Percentiles rank a stretch among this genome's conserved stretches.
Conservation (phyloP, 2,329 filamentous ascomycete species). For the Parafenestella ontariensis region DNA sequence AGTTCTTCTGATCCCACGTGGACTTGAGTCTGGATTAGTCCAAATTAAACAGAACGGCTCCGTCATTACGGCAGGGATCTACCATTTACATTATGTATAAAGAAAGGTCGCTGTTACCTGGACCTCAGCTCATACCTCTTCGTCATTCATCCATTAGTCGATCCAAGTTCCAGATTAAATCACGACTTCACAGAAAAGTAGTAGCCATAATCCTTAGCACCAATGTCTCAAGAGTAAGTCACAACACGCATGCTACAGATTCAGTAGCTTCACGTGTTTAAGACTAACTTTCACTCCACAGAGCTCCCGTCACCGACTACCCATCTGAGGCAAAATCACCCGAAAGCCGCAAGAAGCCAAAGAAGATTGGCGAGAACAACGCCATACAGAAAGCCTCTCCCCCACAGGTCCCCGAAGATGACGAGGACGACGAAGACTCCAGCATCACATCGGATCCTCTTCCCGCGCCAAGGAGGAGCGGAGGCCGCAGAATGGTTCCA, state of each 20-base stretch:
- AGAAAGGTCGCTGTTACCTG: not conserved
- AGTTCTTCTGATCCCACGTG: not conserved
- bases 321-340: constrained; percentile 9
- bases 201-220: too few relatives aligned
- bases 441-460: not conserved
- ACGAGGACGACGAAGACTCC: constrained; percentile 12
- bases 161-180: too few relatives aligned
- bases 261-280: not conserved
- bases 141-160: not conserved
- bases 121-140: not conserved
- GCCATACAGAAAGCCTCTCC: constrained; percentile 12
- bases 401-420: constrained; percentile 1
- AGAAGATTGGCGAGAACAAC: constrained; percentile 23
- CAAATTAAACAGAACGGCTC: not conserved
- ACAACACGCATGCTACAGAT: not conserved
- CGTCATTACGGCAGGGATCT: not conserved
- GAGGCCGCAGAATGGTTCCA: constrained; percentile 32
- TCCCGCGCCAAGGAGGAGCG: not conserved
- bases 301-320: constrained; percentile 13
- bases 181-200: too few relatives aligned
- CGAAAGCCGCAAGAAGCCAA: constrained; percentile 11
- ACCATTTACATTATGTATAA: not conserved
- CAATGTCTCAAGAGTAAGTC: constrained; percentile 28
- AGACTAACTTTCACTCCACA: constrained; percentile 8
- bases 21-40: too few relatives aligned